Evolutionary conservation across 225 moss, liverwort and hornwort genomes (phyloP).

Genomic region (Asterella californica): DNA sequence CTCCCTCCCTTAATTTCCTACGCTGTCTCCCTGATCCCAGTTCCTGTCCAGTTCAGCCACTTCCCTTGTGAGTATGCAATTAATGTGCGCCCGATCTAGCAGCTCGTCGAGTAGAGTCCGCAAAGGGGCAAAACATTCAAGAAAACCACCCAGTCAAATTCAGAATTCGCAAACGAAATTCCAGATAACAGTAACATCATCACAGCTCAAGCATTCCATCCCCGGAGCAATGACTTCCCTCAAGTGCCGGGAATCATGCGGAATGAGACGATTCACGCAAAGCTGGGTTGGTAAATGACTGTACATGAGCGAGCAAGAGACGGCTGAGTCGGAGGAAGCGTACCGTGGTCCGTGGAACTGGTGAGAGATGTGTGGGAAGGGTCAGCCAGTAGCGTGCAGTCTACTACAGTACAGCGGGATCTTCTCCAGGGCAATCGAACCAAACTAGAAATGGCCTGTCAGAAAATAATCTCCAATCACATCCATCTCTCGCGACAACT

Average conservation of each 20-base stretch:
- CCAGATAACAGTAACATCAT: background rate
- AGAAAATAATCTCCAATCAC: background rate
- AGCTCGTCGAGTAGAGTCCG: background rate
- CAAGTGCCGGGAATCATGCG: background rate
- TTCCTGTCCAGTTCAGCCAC: background rate
- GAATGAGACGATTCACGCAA: background rate
- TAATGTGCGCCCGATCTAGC: background rate
- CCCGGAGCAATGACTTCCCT: background rate
- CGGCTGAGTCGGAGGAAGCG: background rate
- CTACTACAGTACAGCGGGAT: background rate
- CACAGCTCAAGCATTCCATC: background rate
- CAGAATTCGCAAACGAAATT: background rate
- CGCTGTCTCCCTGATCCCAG: background rate
- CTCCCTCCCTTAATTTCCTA: background rate
- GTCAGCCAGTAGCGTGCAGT: conserved; percentile 4
- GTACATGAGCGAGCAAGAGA: background rate
- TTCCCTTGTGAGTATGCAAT: background rate
- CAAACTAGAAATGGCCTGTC: background rate
- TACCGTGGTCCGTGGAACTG: conserved; percentile 4
- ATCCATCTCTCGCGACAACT: background rate
- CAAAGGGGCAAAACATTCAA: background rate
- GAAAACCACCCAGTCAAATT: background rate
- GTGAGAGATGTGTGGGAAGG: background rate
- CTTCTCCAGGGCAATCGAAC: background rate
- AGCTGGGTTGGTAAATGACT: background rate